Conservation (phyloP, 768 basidiomycete genomes). For the Pleurotus citrinopileatus region DNA sequence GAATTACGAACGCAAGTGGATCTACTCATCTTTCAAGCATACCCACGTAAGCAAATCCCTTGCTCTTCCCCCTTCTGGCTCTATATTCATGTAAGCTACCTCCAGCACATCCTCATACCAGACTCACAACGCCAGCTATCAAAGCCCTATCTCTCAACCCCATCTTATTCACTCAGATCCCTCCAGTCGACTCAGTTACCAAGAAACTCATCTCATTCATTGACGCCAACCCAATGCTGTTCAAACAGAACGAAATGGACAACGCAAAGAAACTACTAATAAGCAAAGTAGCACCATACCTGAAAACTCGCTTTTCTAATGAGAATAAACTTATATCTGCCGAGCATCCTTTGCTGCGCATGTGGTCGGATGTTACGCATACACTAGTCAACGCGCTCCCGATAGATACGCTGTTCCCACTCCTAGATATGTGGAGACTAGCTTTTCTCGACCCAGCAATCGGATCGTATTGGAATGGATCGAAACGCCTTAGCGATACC, state of each 20-base stretch:
- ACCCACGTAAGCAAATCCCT: constrained; percentile 69
- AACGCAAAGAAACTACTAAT: constrained; percentile 51
- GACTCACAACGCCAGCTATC: constrained; percentile 55
- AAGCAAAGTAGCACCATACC: constrained; percentile 53
- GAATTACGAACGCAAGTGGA: constrained; percentile 76
- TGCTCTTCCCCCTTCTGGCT: neutral
- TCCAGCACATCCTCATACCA: constrained; percentile 73
- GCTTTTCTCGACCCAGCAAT: constrained; percentile 65
- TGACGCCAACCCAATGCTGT: constrained; percentile 39
- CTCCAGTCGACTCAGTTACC: constrained; percentile 61
- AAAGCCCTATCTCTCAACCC: constrained; percentile 66
- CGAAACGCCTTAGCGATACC: constrained; percentile 19
- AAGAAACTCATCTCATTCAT: constrained; percentile 64
- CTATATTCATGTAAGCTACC: neutral
- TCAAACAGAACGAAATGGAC: constrained; percentile 24
- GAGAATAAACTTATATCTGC: constrained; percentile 15
- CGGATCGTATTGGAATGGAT: constrained; percentile 44
- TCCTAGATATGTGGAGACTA: constrained; percentile 82
- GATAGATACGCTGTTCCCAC: constrained; percentile 64
- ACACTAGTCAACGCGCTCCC: constrained; percentile 45
- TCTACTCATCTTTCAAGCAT: constrained; percentile 70
- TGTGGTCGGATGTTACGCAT: constrained; percentile 36
- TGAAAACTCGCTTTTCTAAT: constrained; percentile 54
- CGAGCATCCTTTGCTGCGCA: constrained; percentile 14
- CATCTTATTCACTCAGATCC: constrained; percentile 73